Evolutionary conservation across 768 basidiomycete genomes (phyloP).

Genomic region (Boletellus emodensis): DNA sequence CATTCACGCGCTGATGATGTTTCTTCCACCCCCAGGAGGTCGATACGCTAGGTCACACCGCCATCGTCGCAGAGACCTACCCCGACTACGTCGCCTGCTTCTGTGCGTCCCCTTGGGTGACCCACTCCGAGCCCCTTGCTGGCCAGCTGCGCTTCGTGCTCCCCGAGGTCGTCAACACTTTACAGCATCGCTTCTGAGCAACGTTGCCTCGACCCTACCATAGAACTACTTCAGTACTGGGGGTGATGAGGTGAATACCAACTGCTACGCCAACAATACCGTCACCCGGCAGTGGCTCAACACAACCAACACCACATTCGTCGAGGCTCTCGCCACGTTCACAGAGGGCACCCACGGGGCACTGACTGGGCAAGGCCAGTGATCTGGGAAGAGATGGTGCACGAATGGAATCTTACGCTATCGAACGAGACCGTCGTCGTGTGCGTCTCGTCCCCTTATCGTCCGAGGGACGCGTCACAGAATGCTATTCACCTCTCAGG

Average conservation of each 20-base stretch:
- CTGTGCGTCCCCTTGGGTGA: constrained; percentile 50
- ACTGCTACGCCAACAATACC: constrained; percentile 62
- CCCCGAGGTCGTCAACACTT: constrained; percentile 57
- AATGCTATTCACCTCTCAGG: constrained; percentile 14
- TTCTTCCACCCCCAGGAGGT: constrained; percentile 50
- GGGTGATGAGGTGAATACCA: constrained; percentile 74
- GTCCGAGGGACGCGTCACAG: background rate
- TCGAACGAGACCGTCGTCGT: constrained; percentile 41
- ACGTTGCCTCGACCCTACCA: constrained; percentile 49
- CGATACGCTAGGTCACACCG: constrained; percentile 82
- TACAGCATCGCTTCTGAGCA: constrained; percentile 47
- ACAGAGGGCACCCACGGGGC: constrained; percentile 55
- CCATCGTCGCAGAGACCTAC: constrained; percentile 56
- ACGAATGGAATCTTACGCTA: constrained; percentile 37
- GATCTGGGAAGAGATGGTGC: constrained; percentile 73
- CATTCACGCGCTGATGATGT: background rate
- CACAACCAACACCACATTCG: constrained; percentile 49
- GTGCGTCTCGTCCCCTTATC: constrained; percentile 11
- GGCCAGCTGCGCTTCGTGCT: constrained; percentile 78
- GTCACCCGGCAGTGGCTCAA: constrained; percentile 54
- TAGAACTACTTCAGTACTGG: constrained; percentile 73
- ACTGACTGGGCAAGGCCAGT: constrained; percentile 57
- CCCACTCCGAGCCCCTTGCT: constrained; percentile 75
- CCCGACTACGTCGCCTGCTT: constrained; percentile 75
- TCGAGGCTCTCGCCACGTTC: constrained; percentile 62